Base-by-base conservation (phyloP, 306 rosid species). In the Rosa multiflora region DNA sequence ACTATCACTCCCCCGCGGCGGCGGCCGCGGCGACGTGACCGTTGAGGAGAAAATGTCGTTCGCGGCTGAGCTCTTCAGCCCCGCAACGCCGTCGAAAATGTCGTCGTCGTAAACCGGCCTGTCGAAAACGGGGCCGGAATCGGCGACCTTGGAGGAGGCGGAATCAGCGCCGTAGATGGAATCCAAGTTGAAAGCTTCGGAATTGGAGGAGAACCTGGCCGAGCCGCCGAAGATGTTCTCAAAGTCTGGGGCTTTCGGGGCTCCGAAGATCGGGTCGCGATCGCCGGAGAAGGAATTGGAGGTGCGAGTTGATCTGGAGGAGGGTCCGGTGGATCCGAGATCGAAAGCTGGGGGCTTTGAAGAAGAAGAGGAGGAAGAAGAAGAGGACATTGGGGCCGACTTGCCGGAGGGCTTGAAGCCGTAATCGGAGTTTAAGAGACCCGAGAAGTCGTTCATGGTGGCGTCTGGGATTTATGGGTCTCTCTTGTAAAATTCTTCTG, bases 381-480 rank as follows among this genome's bases (percentile, higher is more conserved):
- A 69, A 32, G 83, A 73, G 44, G 97, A 88, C 95, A 95, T 91
- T 81, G 99, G 98, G 9, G 90, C 94, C 44, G 97, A 83, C 74
- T 95, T 92, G 1, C 92, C 97, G 9, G 93, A 93, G 2, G 92
- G 90, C 80, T 93, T 95, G 89, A 92, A 82, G 14, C 93, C 97
- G 81, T 62, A 93, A 84, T 95, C 93, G 81, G 89, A 74, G 44
- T 86, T 80, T 70, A 95, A 66, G 79, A 95, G 94, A 78, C 96
- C 97, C 82, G 93, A 94, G 82, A 93, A 93, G 83, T 95, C 97
- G 94, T 89, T 93, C 99, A 95, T 95, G 67, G 26, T 95, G 67
- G 26, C 76, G n/a, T n/a, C 52, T 59, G 48, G 42, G 17, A 6
- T 14, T 73, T 32, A 76, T 18, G 37, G 61, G 69, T 61, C 44